A percentile compares a stretch with the other conserved stretches of the same genome.
Evolutionary conservation across 352 stramenopile genomes (phyloP).

Genomic region (Blastocystis sp.): DNA sequence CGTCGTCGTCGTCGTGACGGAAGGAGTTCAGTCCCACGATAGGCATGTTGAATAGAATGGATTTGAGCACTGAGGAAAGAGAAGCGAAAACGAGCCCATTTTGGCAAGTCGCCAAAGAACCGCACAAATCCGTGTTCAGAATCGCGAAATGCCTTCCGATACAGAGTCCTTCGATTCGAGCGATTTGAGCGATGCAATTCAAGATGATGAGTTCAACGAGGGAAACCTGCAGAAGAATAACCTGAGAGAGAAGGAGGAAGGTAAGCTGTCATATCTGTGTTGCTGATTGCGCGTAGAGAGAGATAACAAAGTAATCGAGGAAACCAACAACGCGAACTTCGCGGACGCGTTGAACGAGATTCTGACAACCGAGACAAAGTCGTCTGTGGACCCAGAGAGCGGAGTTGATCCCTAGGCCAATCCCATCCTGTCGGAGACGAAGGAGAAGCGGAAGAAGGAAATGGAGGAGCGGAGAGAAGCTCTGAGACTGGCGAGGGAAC

Average conservation of each 20-base stretch:
- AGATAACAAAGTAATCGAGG: slow-evolving; percentile 17
- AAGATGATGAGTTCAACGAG: slow-evolving; percentile 22
- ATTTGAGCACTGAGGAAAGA: background rate
- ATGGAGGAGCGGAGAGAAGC: background rate
- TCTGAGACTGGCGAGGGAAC: background rate
- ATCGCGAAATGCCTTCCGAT: background rate
- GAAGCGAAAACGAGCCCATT: too few species aligned
- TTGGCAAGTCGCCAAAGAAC: too few species aligned
- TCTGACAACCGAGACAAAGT: background rate
- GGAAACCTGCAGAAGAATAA: background rate
- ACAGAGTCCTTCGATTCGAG: background rate
- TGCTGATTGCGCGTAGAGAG: background rate
- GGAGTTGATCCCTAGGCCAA: background rate
- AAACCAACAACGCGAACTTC: slow-evolving; percentile 26
- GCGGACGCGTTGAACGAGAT: slow-evolving; percentile 26
- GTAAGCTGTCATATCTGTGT: background rate
- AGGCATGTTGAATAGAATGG: slow-evolving; percentile 2
- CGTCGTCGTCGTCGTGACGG: background rate
- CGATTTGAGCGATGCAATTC: background rate
- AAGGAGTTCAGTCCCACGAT: slow-evolving; percentile 6
- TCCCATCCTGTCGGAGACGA: background rate
- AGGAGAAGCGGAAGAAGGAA: background rate
- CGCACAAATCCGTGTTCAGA: background rate
- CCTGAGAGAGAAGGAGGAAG: background rate
- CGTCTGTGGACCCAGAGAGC: too few species aligned